Conservation (phyloP, 345 rosid genomes). For the Salix udensis region DNA sequence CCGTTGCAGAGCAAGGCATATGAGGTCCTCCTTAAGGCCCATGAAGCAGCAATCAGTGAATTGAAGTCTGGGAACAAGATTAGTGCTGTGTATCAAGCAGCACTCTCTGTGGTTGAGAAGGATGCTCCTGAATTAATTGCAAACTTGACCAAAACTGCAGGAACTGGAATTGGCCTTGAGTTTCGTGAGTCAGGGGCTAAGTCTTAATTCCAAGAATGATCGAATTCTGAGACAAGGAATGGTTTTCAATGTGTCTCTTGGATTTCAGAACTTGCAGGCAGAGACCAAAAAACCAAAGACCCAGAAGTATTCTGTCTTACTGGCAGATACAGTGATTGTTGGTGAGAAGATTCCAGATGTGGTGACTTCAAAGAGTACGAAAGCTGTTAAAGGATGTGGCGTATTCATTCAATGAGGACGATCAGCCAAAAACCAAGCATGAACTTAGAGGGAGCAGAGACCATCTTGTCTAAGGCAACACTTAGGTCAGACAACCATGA, state of each 20-base stretch:
- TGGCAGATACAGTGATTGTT: slow-evolving; percentile 86
- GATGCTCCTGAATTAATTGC: slow-evolving; percentile 73
- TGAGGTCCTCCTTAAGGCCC: slow-evolving; percentile 83
- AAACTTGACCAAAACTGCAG: slow-evolving; percentile 83
- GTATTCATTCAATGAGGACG: slow-evolving; percentile 83
- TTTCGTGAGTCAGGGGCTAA: slow-evolving; percentile 87
- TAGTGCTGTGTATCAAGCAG: slow-evolving; percentile 69
- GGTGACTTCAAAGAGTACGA: slow-evolving; percentile 62
- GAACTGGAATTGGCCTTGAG: slow-evolving; percentile 96
- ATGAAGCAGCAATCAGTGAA: slow-evolving; percentile 76
- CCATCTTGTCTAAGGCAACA: slow-evolving; percentile 56
- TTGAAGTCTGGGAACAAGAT: slow-evolving; percentile 67
- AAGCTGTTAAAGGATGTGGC: slow-evolving; percentile 85
- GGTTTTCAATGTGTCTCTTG: slow-evolving; percentile 85
- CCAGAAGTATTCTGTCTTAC: slow-evolving; percentile 58
- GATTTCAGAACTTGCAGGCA: slow-evolving; percentile 79
- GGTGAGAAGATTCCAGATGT: slow-evolving; percentile 55
- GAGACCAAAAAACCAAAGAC: slow-evolving; percentile 57
- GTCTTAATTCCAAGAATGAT: slow-evolving; percentile 75
- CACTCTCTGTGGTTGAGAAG: slow-evolving; percentile 69
- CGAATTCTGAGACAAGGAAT: slow-evolving; percentile 53
- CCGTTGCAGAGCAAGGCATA: slow-evolving; percentile 85
- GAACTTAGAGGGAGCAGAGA: slow-evolving; percentile 41
- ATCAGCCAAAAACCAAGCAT: slow-evolving; percentile 34
- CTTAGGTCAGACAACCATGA: slow-evolving; percentile 88